Base-by-base conservation (phyloP, 768 basidiomycete species). In the Trametes cubensis region DNA sequence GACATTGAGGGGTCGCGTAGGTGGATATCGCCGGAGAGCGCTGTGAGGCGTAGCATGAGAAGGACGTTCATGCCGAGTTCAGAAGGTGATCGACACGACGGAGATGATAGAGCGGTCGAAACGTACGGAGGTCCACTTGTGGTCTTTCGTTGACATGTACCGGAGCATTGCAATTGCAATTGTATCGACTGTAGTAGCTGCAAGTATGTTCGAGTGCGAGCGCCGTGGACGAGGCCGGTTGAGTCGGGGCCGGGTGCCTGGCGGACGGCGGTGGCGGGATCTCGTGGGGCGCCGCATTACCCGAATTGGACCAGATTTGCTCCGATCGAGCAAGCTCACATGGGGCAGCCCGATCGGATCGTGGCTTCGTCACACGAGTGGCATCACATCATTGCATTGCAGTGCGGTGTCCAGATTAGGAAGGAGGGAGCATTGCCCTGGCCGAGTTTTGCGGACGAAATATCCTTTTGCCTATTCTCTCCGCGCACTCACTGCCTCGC, bases 321-420 rank as follows among this genome's bases (percentile, higher is more conserved):
- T 40, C 49, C 49, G 58, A 59, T 59, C 58, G 48, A 50, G 48
- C 8, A 49, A 59, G 47, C n/a, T n/a, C 58, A 52, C 41, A 52
- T 59, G 58, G 58, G 3, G 11, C 14, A 4, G 7, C 49, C 57
- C 49, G 58, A 59, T 59, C 58, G 21, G 49, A 59, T 59, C 57
- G 46, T 2, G 8, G 2, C 1, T 8, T 2, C 26, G 2, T 30
- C 58, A 38, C 20, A 25, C 41, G 15, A n/a, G 25, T 21, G 23
- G 10, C n/a, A 18, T 50, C 15, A 53, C 52, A 53, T 41, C 21
- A 10, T n/a, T 18, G 46, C 46, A 14, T 23, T 38, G 30, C 55
- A 39, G 20, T 18, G 34, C 42, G 34, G 6, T 11, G 34, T 6
- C 34, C 34, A 11, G 34, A 34, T 6, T 6, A 34, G 34, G 34